phyloP scores from a whole-genome alignment of 805 yeast species.

The Wickerhamiella qilinensis region DNA sequence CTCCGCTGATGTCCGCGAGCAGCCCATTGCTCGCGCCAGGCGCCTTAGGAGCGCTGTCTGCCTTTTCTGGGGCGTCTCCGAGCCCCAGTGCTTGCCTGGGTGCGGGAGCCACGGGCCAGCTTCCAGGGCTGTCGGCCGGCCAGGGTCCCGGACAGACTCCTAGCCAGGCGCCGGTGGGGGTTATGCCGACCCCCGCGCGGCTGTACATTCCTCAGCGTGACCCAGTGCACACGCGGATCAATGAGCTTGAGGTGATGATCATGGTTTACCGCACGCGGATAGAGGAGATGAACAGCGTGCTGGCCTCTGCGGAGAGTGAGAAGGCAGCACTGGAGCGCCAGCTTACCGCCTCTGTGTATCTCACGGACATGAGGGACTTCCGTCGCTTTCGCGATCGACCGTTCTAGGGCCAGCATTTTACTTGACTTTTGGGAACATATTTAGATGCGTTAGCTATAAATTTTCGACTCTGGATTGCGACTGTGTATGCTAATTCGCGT shows the following conservation, averaged over 20 bases:
- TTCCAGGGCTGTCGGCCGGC: neutral
- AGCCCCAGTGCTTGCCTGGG: neutral
- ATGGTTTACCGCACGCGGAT: neutral
- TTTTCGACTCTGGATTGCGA: too few relatives aligned
- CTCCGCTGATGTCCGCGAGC: neutral
- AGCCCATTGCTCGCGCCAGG: neutral
- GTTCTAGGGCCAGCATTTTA: too few relatives aligned
- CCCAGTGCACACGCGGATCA: slow-evolving; percentile 1
- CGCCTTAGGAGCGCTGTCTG: neutral
- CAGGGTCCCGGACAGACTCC: neutral
- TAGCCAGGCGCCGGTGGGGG: neutral
- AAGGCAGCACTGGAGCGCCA: neutral
- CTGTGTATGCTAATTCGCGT: too few relatives aligned
- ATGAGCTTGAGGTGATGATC: slow-evolving; percentile 3
- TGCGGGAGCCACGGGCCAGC: neutral
- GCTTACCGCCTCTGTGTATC: neutral
- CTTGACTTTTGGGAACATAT: too few relatives aligned
- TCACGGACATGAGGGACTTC: neutral
- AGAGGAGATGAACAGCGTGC: neutral
- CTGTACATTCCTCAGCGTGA: neutral
- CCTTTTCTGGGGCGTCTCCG: neutral
- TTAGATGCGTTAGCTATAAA: too few relatives aligned
- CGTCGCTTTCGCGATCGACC: neutral
- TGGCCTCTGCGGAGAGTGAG: neutral
- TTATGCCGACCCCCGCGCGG: neutral